Conservation (phyloP, 1,139 yeast genomes). For the Pichia sp. region DNA sequence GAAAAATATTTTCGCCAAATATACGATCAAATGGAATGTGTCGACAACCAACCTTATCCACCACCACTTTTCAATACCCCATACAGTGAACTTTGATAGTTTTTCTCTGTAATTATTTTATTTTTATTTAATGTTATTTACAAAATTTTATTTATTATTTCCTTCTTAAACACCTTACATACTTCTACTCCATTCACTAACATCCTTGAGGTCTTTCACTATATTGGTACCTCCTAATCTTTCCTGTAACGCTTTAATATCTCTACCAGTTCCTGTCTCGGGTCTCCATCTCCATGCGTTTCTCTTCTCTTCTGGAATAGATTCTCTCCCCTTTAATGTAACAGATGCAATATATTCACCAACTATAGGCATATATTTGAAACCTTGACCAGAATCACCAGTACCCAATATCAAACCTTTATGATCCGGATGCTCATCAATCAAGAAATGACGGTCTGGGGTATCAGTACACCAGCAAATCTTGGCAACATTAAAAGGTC, state of each 20-base stretch:
- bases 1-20: too few species aligned
- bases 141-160: too few species aligned
- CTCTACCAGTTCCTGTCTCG: conserved; percentile 20
- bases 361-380: conserved; percentile 35
- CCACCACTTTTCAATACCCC: too few species aligned
- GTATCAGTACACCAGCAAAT: conserved; percentile 35
- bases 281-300: conserved; percentile 31
- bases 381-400: conserved; percentile 38
- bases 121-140: too few species aligned
- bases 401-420: conserved; percentile 28
- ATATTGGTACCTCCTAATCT: conserved; percentile 33
- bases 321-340: conserved; percentile 25
- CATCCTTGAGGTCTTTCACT: conserved; percentile 30
- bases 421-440: conserved; percentile 28
- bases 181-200: conserved; percentile 26
- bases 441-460: conserved; percentile 30
- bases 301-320: conserved; percentile 20
- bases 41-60: too few species aligned
- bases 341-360: conserved; percentile 32
- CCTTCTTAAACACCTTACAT: too few species aligned
- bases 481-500: conserved; percentile 25
- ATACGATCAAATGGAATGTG: too few species aligned
- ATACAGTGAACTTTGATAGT: too few species aligned
- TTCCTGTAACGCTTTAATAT: conserved; percentile 24
- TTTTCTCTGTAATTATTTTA: too few species aligned